Conservation (phyloP, 345 rosid species). For the Acer campestre region DNA sequence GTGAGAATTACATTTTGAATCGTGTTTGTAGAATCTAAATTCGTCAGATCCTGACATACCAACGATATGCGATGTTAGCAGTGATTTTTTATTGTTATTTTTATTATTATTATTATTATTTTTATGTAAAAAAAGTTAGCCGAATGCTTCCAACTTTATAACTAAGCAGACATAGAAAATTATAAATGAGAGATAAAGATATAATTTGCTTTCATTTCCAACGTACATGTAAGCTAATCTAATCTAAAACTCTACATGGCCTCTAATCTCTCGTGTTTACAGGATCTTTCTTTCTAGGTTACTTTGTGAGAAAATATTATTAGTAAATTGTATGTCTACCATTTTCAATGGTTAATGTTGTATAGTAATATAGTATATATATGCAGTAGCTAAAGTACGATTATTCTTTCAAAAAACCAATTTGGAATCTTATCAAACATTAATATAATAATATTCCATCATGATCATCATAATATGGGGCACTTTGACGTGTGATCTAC, state of each 20-base stretch:
- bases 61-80: accelerated
- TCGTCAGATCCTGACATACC: too few species aligned
- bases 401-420: not conserved
- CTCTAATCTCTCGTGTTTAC: not conserved
- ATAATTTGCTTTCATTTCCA: constrained; percentile 1
- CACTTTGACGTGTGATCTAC: not conserved
- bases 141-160: too few species aligned
- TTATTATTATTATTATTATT: too few species aligned
- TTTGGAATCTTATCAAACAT: constrained; percentile 3
- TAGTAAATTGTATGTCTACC: not conserved
- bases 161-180: not conserved
- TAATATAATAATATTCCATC: not conserved
- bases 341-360: not conserved
- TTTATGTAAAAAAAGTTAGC: too few species aligned
- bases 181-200: not conserved
- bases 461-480: not conserved
- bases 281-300: not conserved
- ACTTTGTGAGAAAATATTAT: not conserved
- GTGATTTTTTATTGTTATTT: too few species aligned
- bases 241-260: not conserved
- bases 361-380: not conserved
- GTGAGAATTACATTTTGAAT: too few species aligned
- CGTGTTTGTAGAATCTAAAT: too few species aligned
- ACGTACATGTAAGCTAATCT: not conserved
- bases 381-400: not conserved